phyloP scores from a whole-genome alignment of 2,329 filamentous ascomycete species.

The Mycogone perniciosa region DNA sequence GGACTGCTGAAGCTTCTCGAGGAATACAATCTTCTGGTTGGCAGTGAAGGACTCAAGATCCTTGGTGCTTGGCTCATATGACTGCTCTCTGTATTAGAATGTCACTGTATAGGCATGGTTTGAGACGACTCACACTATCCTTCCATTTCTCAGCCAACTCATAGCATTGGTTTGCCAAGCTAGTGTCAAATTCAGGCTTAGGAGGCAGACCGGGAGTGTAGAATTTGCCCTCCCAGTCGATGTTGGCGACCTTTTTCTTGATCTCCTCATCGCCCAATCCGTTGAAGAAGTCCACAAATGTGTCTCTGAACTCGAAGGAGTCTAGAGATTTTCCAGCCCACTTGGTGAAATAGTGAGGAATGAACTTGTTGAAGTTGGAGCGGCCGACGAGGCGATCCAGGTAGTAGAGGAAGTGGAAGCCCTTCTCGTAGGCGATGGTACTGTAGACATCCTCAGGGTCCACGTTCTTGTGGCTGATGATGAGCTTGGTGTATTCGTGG shows the following conservation, averaged over 20 bases:
- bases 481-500: slow-evolving; percentile 88
- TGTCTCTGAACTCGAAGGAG: slow-evolving; percentile 89
- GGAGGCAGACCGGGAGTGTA: slow-evolving; percentile 83
- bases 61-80: slow-evolving; percentile 56
- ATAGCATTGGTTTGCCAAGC: slow-evolving; percentile 80
- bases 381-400: slow-evolving; percentile 81
- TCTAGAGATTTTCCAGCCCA: slow-evolving; percentile 85
- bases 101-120: slow-evolving; percentile 16
- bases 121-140: slow-evolving; percentile 40
- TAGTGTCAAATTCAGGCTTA: slow-evolving; percentile 87
- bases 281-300: slow-evolving; percentile 78
- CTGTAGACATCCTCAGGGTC: slow-evolving; percentile 97
- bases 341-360: slow-evolving; percentile 85
- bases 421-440: slow-evolving; percentile 90
- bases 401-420: slow-evolving; percentile 88
- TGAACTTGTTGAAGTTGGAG: slow-evolving; percentile 89
- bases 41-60: slow-evolving; percentile 73
- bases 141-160: slow-evolving; percentile 77
- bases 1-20: slow-evolving; percentile 66
- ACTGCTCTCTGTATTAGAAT: slow-evolving; percentile 30
- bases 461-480: slow-evolving; percentile 79
- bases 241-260: slow-evolving; percentile 57
- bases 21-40: slow-evolving; percentile 87
- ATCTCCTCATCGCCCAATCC: slow-evolving; percentile 55
- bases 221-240: slow-evolving; percentile 90